Evolutionary conservation across 257 asterid species (phyloP), one percentile per base, ranked within the genome.

Genomic region (Nicotiana benthamiana): DNA sequence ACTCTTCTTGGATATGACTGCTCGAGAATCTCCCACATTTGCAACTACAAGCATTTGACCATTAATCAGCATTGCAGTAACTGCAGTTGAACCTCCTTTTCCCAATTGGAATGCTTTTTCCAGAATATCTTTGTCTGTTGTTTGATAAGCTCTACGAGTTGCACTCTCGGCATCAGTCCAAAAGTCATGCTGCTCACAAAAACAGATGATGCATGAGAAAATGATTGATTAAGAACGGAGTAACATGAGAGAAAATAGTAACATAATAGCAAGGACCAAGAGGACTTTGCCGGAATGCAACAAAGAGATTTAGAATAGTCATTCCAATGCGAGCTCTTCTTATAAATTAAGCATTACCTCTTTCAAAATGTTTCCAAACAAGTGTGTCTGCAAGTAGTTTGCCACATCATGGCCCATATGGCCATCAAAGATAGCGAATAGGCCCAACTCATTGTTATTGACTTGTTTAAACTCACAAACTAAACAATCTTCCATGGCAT

Each of bases 31-130:
- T 66, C 98, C 98, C 28, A 94, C 96, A 30, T 94, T 94, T 61
- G 95, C 97, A 59, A 94, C 96, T 46, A 92, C 88, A 40, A 94
- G 96, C 87, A 87, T 93, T 81, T 93, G 86, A n/a, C 93, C 83
- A 20, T 94, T 89, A 12, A 94, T 89, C 79, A 94, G 67, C 80
- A 94, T 92, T 40, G 98, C 98, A 4, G 98, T 94, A 52, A 94
- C 98, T 9, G 98, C 97, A 65, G 98, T 94, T 53, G 98, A 94
- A 10, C 98, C 98, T 1, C 98, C 98, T 84, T 87, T 89, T 82
- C 98, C 97, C 86, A 94, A 67, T 24, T 82, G 82, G 54, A 86
- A 16, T 6, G 96, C 84, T 83, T 90, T 92, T 84, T 92, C 97
- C 75, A 94, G 67, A 81, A 94, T 94, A 15, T 86, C 90, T 26